Conservation (phyloP, 2,329 filamentous ascomycete genomes). For the Simplicillium aogashimaense region DNA sequence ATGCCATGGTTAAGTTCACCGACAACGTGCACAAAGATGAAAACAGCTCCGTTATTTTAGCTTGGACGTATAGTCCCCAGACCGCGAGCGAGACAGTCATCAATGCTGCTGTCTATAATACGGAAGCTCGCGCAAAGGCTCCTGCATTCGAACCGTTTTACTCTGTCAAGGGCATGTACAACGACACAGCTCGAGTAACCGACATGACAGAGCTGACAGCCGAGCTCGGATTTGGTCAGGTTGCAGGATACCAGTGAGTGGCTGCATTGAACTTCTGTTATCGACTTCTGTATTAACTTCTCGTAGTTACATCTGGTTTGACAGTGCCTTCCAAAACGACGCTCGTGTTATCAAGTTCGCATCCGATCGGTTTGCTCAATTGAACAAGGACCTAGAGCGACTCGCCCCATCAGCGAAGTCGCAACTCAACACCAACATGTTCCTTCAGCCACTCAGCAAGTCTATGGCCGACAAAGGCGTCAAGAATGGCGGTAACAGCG, state of each 20-base stretch:
- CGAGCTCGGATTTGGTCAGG: slow-evolving; percentile 19
- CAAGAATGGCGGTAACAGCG: slow-evolving; percentile 20
- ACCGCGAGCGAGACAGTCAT: slow-evolving; percentile 2
- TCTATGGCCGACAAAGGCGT: slow-evolving; percentile 18
- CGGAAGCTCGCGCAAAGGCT: slow-evolving; percentile 11
- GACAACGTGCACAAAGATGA: slow-evolving; percentile 19
- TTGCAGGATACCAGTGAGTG: slow-evolving; percentile 15
- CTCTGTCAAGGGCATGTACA: slow-evolving; percentile 9
- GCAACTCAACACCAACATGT: slow-evolving; percentile 1
- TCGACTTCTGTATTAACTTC: neutral
- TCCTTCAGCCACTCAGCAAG: slow-evolving; percentile 22
- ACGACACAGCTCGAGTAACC: slow-evolving; percentile 17
- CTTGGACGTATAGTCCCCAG: slow-evolving; percentile 21
- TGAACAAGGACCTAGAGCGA: slow-evolving; percentile 16
- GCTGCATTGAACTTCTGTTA: neutral
- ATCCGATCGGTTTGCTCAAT: slow-evolving; percentile 16
- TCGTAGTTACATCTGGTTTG: slow-evolving; percentile 24
- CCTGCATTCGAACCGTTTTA: slow-evolving; percentile 20
- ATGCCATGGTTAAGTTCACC: slow-evolving; percentile 22
- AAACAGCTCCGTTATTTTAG: slow-evolving; percentile 20
- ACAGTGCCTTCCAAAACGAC: slow-evolving; percentile 24
- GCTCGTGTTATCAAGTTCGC: slow-evolving; percentile 21
- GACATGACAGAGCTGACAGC: slow-evolving; percentile 17
- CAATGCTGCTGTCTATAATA: slow-evolving; percentile 13
- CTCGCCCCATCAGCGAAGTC: slow-evolving; percentile 12